Evolutionary conservation across 2,329 filamentous ascomycete genomes (phyloP), one percentile per base, ranked within the genome.

Genomic region (Anthostomella pinea): DNA sequence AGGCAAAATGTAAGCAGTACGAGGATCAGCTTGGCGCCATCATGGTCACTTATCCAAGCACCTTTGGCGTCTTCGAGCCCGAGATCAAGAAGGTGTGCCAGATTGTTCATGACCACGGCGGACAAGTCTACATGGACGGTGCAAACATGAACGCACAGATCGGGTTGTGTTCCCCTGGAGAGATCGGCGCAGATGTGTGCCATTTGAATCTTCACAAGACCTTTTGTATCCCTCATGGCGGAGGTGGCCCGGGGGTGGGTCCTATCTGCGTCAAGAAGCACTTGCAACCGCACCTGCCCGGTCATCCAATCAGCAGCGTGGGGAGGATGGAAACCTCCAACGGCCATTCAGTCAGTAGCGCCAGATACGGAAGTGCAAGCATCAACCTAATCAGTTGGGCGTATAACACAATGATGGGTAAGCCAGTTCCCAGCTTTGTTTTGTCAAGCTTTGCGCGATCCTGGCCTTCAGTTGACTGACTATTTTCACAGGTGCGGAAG

Each of bases 121-220:
- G 91, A 8, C 87, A 94, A 59, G 91, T 97, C 11, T 97, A 96
- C 72, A 96, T 97, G 91, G 91, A 97, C 60, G 91, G 91, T 30
- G 91, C 91, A 49, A 97, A 97, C 70, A 93, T 96, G 88, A 97
- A 96, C 59, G 91, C 91, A 13, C 91, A 97, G 65, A 96, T 97
- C 47, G 91, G 91, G 9, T 77, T 97, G 8, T 95, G 88, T 70
- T 95, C 88, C 1, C 91, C 91, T 2, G 91, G 91, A 24, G 89
- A 94, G 62, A 95, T 97, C 50, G 91, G 91, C 14, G 91, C 91
- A 19, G 91, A 97, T 60, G 90, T 96, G 24, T 97, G 91, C 75
- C 91, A 96, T 69, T 73, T 97, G 42, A 97, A 97, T 66, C 76
- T 97, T 26, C 91, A 97, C 79, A 97, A 97, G 77, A 97, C 91